A percentile compares a stretch with the other conserved stretches of the same genome.
Evolutionary conservation across 1,284 basidiomycete genomes (phyloP).

Genomic region (Ustilago vetiveriae): DNA sequence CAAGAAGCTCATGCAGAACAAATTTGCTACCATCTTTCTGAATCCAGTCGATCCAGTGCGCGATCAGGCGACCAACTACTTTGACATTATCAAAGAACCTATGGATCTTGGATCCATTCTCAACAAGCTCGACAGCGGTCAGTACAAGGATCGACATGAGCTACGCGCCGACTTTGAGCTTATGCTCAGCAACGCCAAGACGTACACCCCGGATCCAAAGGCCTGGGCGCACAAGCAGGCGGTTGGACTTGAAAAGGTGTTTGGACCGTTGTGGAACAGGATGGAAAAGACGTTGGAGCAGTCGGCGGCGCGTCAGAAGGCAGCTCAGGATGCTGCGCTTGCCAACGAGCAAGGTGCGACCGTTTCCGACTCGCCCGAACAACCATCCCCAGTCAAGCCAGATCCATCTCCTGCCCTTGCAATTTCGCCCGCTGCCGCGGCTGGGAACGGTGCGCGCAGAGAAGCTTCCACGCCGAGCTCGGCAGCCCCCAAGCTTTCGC

Average conservation of each 20-base stretch:
- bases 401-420: constrained; percentile 9
- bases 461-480: constrained; percentile 29
- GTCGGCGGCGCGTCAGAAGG: constrained; percentile 59
- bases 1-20: constrained; percentile 76
- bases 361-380: constrained; percentile 20
- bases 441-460: constrained; percentile 4
- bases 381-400: constrained; percentile 19
- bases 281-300: constrained; percentile 66
- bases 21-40: constrained; percentile 78
- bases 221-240: constrained; percentile 82
- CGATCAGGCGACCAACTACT: constrained; percentile 72
- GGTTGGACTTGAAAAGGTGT: constrained; percentile 79
- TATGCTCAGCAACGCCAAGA: constrained; percentile 86
- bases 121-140: constrained; percentile 84
- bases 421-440: not conserved
- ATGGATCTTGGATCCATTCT: constrained; percentile 93
- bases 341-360: constrained; percentile 20
- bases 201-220: constrained; percentile 78
- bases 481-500: constrained; percentile 27
- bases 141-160: constrained; percentile 81
- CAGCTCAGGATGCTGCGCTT: constrained; percentile 39
- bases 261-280: constrained; percentile 79
- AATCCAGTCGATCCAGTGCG: constrained; percentile 78
- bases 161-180: constrained; percentile 88
- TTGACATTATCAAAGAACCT: constrained; percentile 86